These are phyloP conservation scores for Kwoniella shivajii DNA, from an alignment of 1,284 basidiomycete species.

Conservation along the genomic window DNA sequence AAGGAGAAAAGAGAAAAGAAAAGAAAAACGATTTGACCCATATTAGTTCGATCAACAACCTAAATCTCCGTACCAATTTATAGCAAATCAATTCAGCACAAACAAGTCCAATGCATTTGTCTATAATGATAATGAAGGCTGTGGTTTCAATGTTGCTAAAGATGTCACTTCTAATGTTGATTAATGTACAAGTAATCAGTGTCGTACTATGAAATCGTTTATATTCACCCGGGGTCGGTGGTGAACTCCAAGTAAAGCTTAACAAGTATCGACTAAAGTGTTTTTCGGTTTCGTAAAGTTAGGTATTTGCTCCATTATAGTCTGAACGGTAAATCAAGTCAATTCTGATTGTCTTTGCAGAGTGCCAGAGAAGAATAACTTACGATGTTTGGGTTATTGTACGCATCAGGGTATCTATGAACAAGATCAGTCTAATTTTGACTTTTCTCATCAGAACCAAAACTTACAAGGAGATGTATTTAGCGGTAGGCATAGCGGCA, in stretches of 20 bases:
- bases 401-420: constrained; percentile 35
- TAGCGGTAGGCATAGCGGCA: constrained; percentile 59
- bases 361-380: constrained; percentile 5
- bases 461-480: constrained; percentile 57
- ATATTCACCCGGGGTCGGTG: too few species aligned
- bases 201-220: too few species aligned
- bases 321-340: constrained; percentile 20
- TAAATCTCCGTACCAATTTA: neutral
- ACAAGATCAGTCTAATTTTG: neutral
- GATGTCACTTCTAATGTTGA: too few species aligned
- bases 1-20: constrained; percentile 19
- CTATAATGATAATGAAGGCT: neutral
- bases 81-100: neutral
- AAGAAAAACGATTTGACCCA: constrained; percentile 19
- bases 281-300: constrained; percentile 38
- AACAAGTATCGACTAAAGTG: constrained; percentile 37
- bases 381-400: constrained; percentile 48
- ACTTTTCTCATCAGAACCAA: neutral
- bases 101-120: constrained; percentile 1
- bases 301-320: constrained; percentile 30
- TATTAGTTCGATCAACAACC: constrained; percentile 18
- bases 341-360: neutral
- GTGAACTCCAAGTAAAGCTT: too few species aligned
- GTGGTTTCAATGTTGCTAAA: neutral
- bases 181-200: too few species aligned